A percentile compares a stretch with the other conserved stretches of the same genome.
Conservation (phyloP, 306 rosid species). For the Coriaria nepalensis region DNA sequence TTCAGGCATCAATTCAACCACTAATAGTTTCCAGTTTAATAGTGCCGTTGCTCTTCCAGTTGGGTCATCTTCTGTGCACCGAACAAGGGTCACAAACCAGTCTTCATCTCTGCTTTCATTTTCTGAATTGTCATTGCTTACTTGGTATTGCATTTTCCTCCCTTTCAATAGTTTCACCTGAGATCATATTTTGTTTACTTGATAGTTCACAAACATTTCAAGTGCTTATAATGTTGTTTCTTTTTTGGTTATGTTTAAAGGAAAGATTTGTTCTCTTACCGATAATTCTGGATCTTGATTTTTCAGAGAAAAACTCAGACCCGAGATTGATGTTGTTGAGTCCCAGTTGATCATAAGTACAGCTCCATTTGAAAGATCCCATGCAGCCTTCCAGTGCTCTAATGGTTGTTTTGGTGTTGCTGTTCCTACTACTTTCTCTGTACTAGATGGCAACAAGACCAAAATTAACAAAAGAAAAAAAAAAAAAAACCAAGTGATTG, state of each 20-base stretch:
- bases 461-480: background rate
- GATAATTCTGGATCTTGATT: conserved; percentile 38
- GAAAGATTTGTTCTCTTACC: conserved; percentile 25
- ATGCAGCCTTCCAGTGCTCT: conserved; percentile 55
- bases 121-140: conserved; percentile 20
- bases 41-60: conserved; percentile 72
- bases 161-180: conserved; percentile 73
- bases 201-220: background rate
- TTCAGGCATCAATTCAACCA: conserved; percentile 61
- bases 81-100: conserved; percentile 54
- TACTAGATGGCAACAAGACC: conserved; percentile 47
- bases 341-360: conserved; percentile 57
- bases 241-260: background rate
- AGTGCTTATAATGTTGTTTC: no score
- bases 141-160: conserved; percentile 54
- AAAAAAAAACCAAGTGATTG: no score
- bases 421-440: conserved; percentile 85
- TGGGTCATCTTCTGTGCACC: conserved; percentile 58
- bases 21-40: conserved; percentile 68
- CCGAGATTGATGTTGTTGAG: conserved; percentile 32
- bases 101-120: conserved; percentile 38
- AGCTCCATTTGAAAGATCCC: conserved; percentile 76
- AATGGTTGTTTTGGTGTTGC: conserved; percentile 66
- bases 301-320: conserved; percentile 45
- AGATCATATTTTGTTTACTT: conserved; percentile 3